Base-by-base conservation (phyloP, 1,139 yeast species). In the Blastobotrys petasosporus region DNA sequence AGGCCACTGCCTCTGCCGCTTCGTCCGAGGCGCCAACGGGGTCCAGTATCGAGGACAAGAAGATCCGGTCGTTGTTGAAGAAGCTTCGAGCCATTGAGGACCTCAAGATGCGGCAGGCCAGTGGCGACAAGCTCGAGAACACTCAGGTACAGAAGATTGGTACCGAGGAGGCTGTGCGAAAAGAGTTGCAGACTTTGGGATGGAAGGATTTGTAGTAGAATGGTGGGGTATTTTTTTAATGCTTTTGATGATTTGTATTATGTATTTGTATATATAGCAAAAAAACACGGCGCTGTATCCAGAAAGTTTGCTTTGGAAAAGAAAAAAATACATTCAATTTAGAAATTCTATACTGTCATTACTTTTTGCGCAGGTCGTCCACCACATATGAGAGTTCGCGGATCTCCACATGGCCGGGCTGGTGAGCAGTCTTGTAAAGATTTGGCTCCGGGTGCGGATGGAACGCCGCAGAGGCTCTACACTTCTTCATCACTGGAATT, bases 11-110 rank as follows among this genome's bases (percentile, higher is more conserved):
- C 50, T 4, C 52, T 16, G 55, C 56, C 28, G 17, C 45, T 50
- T 4, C 52, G 15, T 55, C 56, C 28, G 60, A 58, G 10, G 52
- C 63, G 7, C 58, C 65, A 4, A 44, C 52, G 16, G 55, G 56
- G 3, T 54, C 52, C 28, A 53, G 59, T 9, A 68, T 82, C 23
- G 97, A 90, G 67, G 97, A 92, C 58, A 92, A 90, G 74, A 88
- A 88, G 68, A 82, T 87, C 54, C 79, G 98, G 63, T 82, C 94
- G 23, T 75, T 92, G 62, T 75, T 90, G 65, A 92, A 92, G 71
- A 94, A 94, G 68, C 75, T 92, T 55, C 78, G 97, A 61, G 97
- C 98, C 11, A 92, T 92, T 56, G 95, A 90, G 65, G 81, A 80
- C 44, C 76, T 94, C 60, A 90, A 90, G 66, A 78, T 78, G 74